phyloP scores from a whole-genome alignment of 768 basidiomycete species.

The Leccinum longicurvipes region DNA sequence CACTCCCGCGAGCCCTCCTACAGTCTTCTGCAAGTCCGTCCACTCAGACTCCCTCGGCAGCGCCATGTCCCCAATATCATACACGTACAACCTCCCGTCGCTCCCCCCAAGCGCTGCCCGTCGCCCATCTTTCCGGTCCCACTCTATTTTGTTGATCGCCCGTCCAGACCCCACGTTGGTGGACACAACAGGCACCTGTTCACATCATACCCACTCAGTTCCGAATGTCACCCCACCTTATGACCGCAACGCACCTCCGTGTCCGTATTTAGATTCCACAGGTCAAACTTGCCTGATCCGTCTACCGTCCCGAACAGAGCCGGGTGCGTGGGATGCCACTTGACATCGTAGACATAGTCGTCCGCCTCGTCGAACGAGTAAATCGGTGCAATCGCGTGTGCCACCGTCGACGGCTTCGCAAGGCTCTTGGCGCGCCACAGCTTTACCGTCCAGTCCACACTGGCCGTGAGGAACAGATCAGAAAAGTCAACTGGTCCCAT shows the following conservation, averaged over 20 bases:
- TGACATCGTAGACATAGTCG: constrained; percentile 98
- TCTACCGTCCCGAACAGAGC: constrained; percentile 92
- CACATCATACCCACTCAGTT: neutral
- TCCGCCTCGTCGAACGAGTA: constrained; percentile 97
- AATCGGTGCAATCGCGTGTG: constrained; percentile 59
- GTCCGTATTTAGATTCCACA: constrained; percentile 98
- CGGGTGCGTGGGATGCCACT: constrained; percentile 96
- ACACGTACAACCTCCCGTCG: constrained; percentile 90
- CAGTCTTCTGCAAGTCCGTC: constrained; percentile 86
- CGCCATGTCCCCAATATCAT: constrained; percentile 91
- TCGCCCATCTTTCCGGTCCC: constrained; percentile 92
- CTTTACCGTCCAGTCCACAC: constrained; percentile 98
- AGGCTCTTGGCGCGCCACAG: constrained; percentile 85
- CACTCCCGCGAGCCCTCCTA: constrained; percentile 64
- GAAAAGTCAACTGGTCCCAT: constrained; percentile 92
- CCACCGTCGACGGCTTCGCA: constrained; percentile 65
- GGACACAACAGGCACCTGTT: constrained; percentile 87
- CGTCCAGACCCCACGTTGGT: constrained; percentile 74
- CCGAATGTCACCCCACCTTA: neutral
- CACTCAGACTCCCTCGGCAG: constrained; percentile 89
- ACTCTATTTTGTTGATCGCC: constrained; percentile 93
- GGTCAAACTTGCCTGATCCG: constrained; percentile 91
- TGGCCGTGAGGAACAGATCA: constrained; percentile 89
- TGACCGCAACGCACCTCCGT: constrained; percentile 69
- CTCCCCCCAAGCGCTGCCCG: constrained; percentile 88